Evolutionary conservation across 192 early-diverging fungal genomes (phyloP).

Genomic region (Coemansia umbellata): DNA sequence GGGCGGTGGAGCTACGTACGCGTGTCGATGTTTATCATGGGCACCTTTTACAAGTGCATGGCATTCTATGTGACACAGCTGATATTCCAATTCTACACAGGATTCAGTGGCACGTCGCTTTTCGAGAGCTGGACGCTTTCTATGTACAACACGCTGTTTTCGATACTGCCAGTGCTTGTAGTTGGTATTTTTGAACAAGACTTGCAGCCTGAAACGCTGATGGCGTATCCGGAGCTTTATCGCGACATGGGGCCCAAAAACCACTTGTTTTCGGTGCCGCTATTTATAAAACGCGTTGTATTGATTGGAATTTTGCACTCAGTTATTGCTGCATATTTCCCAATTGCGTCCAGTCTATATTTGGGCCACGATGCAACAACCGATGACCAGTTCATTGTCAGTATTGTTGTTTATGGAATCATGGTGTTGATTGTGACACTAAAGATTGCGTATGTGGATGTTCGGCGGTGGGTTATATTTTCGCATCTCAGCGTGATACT

Average conservation of each 20-base stretch:
- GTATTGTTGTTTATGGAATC: constrained; percentile 56
- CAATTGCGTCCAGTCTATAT: constrained; percentile 21
- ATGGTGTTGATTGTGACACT: constrained; percentile 65
- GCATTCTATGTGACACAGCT: constrained; percentile 73
- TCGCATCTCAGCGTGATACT: constrained; percentile 58
- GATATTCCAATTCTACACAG: constrained; percentile 72
- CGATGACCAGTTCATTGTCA: constrained; percentile 55
- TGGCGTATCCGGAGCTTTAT: constrained; percentile 71
- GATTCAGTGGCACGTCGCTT: constrained; percentile 69
- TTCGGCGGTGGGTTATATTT: constrained; percentile 59
- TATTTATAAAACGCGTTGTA: constrained; percentile 47
- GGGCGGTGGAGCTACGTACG: constrained; percentile 85
- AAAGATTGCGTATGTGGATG: constrained; percentile 68
- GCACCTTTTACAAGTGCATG: constrained; percentile 89
- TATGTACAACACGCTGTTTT: constrained; percentile 82
- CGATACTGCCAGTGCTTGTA: constrained; percentile 72
- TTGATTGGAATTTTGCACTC: constrained; percentile 55
- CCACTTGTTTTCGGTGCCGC: constrained; percentile 46
- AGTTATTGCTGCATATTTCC: constrained; percentile 30
- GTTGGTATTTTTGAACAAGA: constrained; percentile 84
- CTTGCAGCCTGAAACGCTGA: constrained; percentile 59
- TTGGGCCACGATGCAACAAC: constrained; percentile 35
- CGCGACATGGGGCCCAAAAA: constrained; percentile 49
- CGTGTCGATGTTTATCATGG: constrained; percentile 73
- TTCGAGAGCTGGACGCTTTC: constrained; percentile 76